These are phyloP conservation scores for Elsinoe fawcettii DNA, from an alignment of 2,329 filamentous ascomycete genomes.

Conservation along the genomic window DNA sequence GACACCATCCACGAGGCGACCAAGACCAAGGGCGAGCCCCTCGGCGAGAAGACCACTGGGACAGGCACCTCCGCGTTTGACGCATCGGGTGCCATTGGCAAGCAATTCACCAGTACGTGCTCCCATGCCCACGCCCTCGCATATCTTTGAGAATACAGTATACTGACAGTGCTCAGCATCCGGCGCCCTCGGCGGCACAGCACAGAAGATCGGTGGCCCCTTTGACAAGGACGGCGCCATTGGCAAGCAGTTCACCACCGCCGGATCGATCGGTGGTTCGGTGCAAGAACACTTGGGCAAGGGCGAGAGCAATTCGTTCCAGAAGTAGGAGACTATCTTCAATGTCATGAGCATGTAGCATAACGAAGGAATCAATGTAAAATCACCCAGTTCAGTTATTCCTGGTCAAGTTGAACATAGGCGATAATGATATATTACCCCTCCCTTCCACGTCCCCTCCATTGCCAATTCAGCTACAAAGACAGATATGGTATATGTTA, in stretches of 20 bases:
- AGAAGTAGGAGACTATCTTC: not conserved
- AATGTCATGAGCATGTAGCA: not conserved
- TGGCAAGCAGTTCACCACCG: constrained; percentile 33
- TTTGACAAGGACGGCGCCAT: constrained; percentile 31
- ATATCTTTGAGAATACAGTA: not conserved
- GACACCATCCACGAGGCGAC: constrained; percentile 23
- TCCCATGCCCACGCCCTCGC: not conserved
- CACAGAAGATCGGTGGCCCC: constrained; percentile 33
- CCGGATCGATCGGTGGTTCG: constrained; percentile 30
- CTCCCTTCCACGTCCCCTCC: too few relatives aligned
- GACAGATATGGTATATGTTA: constrained; percentile 4
- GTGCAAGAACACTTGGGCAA: constrained; percentile 31
- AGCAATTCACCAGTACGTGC: constrained; percentile 27
- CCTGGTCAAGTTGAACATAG: too few relatives aligned
- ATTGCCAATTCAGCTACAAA: not conserved
- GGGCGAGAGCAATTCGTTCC: constrained; percentile 20
- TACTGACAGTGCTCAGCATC: constrained; percentile 22
- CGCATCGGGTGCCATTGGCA: constrained; percentile 29
- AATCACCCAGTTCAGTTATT: too few relatives aligned
- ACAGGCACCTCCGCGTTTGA: constrained; percentile 24
- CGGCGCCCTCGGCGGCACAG: constrained; percentile 31
- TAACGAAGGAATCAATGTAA: not conserved
- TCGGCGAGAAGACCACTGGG: constrained; percentile 24
- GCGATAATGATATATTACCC: not conserved
- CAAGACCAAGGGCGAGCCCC: constrained; percentile 19